Base-by-base conservation (phyloP, 805 yeast species). In the Ogataea nonfermentans region DNA sequence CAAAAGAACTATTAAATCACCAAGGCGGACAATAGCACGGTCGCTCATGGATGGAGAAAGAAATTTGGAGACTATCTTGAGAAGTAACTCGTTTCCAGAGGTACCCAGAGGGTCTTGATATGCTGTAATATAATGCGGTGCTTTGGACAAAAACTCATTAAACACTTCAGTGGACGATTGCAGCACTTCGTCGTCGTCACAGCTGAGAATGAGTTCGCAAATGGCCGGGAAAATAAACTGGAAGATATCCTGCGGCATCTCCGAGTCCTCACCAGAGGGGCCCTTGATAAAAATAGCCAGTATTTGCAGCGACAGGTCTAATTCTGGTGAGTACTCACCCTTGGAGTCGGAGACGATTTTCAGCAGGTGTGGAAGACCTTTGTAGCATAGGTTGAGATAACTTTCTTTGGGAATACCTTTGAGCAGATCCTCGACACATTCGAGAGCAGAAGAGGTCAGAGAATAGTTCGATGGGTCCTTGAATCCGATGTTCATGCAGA, bases 21-120 rank as follows among this genome's bases (percentile, higher is more conserved):
- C 97, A 30, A 86, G 76, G 42, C 84, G 82, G 62, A 81, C 70
- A 1, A 95, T 90, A 0, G 95, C 96, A 30, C 83, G 75, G 50
- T 89, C 97, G 11, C 84, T 74, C 41, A 85, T 67, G 6, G 70
- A 69, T 1, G 95, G 86, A 1, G 84, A 76, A 23, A 91, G 69
- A 37, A 88, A 75, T 52, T 79, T 79, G 3, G 85, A 76, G 2
- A 83, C 79, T 10, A 84, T 76, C 23, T 72, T 68, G 12, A 93
- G 63, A n/a, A 86, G 68, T 2, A 71, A 65, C 12, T 78, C 71
- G 37, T 76, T 61, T 0, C 86, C 87, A 2, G 73, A 49, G 32
- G 65, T 56, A 6, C 67, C 62, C 3, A 59, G 49, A 1, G 62
- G 62, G 30, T 56, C 56, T 9, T 31, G 35, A 44, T 61, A 72